Evolutionary conservation across 352 stramenopile genomes (phyloP), one percentile per base, ranked within the genome.

Genomic region (Pythium insidiosum): DNA sequence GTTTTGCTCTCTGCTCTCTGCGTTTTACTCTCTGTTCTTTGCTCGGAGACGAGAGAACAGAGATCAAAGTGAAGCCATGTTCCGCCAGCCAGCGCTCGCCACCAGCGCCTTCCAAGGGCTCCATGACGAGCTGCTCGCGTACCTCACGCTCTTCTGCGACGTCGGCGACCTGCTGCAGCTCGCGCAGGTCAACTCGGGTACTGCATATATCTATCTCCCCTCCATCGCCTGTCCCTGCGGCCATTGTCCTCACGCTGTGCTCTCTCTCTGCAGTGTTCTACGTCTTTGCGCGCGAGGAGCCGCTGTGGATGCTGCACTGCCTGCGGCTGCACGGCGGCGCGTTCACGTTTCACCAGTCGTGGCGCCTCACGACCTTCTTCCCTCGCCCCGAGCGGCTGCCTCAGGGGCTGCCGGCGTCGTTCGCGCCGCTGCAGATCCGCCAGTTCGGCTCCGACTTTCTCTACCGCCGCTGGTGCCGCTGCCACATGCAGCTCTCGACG

Each of bases 281-380:
- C 58, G 74, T 87, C 33, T 88, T 90, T 38, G 68, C 66, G 33
- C 68, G 76, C 41, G 78, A 90, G 51, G 73, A 90, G 29, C 78
- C 81, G 38, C 62, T 93, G 28, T 93, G 81, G 81, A 89, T 88
- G 73, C 55, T 67, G 38, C 75, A 88, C 36, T 88, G 80, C 34
- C 61, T 93, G 45, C 72, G 73, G 5, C 56, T 76, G 10, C 74
- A 90, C 39, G 59, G 57, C 24, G 81, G 81, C 2, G 61, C 84
- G 41, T 93, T 93, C 48, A 61, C 54, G 9, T 88, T 71, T 42
- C 54, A 68, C 37, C 50, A 43, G 28, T 84, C 63, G 34, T 94
- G 81, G 81, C 85, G 81, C 28, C 59, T 84, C 43, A 85, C 77
- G 41, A 88, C 72, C 31, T 90, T 91, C 46, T 88, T 83, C 47